phyloP scores from a whole-genome alignment of 345 rosid genomes.

The Eucalyptus sideroxylon region DNA sequence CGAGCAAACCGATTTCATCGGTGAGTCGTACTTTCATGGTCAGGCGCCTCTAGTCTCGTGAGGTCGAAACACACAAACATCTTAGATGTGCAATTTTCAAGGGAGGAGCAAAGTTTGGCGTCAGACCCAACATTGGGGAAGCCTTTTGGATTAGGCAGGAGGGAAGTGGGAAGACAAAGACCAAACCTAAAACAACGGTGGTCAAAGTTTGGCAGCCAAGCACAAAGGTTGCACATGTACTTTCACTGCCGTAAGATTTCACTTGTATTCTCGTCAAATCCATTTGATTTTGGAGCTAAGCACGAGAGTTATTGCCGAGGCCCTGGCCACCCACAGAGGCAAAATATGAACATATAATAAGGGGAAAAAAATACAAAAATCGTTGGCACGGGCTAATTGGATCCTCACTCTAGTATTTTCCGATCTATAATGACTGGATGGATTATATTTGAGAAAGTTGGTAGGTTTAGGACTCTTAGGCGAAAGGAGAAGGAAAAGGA shows the following conservation, averaged over 20 bases:
- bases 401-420: background rate
- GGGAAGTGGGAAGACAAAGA: background rate
- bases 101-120: background rate
- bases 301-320: background rate
- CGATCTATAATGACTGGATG: background rate
- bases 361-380: background rate
- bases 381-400: rapidly evolving
- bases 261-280: background rate
- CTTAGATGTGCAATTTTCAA: background rate
- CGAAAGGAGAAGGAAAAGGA: background rate
- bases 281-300: background rate
- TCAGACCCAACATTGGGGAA: background rate
- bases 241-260: background rate
- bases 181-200: background rate
- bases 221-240: background rate
- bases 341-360: background rate
- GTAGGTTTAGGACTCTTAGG: background rate
- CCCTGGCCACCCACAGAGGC: background rate
- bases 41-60: background rate
- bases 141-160: background rate
- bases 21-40: background rate
- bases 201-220: background rate
- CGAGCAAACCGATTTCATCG: background rate
- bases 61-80: background rate
- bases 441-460: background rate